Conservation (phyloP, 2,329 filamentous ascomycete species). For the Trichoderma pleuroti region DNA sequence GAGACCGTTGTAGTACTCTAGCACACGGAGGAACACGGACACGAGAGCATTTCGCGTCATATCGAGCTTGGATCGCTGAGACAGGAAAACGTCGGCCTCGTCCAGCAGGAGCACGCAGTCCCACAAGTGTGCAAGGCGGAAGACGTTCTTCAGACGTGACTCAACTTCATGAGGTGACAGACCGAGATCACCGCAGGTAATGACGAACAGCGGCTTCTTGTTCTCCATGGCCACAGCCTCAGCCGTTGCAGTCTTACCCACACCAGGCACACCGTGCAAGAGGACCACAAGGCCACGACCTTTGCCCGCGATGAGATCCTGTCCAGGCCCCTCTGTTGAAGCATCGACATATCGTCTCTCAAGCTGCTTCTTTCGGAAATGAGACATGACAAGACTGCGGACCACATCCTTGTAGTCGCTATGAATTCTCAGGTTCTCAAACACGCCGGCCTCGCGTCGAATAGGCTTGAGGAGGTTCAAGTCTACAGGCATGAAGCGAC, state of each 20-base stretch:
- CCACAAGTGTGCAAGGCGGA: slow-evolving; percentile 41
- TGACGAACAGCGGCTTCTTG: slow-evolving; percentile 44
- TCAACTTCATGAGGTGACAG: slow-evolving; percentile 42
- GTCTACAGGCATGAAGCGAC: slow-evolving; percentile 39
- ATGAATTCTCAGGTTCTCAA: slow-evolving; percentile 40
- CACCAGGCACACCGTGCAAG: slow-evolving; percentile 46
- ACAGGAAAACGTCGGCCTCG: slow-evolving; percentile 37
- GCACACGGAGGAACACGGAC: slow-evolving; percentile 43
- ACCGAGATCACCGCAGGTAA: slow-evolving; percentile 49
- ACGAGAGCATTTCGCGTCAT: slow-evolving; percentile 38
- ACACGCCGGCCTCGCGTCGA: slow-evolving; percentile 35
- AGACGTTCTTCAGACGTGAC: slow-evolving; percentile 39
- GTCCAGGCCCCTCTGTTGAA: slow-evolving; percentile 19
- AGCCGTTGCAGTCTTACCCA: slow-evolving; percentile 48
- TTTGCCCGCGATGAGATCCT: slow-evolving; percentile 46
- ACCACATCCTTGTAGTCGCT: slow-evolving; percentile 42
- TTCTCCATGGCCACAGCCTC: slow-evolving; percentile 41
- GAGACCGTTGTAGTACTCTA: slow-evolving; percentile 47
- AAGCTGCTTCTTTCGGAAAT: slow-evolving; percentile 39
- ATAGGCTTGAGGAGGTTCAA: slow-evolving; percentile 35
- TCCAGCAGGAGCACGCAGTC: slow-evolving; percentile 38
- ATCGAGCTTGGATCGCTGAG: slow-evolving; percentile 29
- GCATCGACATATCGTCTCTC: slow-evolving; percentile 33
- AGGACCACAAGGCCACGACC: slow-evolving; percentile 43
- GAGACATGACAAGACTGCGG: slow-evolving; percentile 38